Evolutionary conservation across 176 grass and related monocot genomes (phyloP).

Genomic region (Hyparrhenia diplandra): DNA sequence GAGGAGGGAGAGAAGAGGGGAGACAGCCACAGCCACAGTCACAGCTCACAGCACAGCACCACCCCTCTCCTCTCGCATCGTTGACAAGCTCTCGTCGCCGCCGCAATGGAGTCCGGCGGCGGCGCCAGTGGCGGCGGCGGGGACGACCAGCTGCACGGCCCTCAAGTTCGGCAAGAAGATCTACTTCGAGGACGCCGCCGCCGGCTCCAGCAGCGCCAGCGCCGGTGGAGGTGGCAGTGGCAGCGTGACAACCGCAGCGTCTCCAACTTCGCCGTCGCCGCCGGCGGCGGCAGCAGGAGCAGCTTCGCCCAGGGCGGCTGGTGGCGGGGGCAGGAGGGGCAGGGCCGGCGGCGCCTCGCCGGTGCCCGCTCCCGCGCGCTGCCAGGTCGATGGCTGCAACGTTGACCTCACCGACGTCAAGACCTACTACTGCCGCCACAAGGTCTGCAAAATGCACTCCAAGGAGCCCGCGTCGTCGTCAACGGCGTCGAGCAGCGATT

Average conservation of each 20-base stretch:
- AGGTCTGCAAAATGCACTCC: constrained; percentile 81
- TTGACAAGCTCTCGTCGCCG: background rate
- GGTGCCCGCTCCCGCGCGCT: constrained; percentile 42
- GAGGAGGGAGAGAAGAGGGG: constrained; percentile 33
- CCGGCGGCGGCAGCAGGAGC: no score
- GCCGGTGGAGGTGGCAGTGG: background rate
- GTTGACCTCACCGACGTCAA: constrained; percentile 73
- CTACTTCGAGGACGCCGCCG: constrained; percentile 80
- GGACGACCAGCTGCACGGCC: constrained; percentile 45
- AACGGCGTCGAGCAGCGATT: constrained; percentile 89
- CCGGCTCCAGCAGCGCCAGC: background rate
- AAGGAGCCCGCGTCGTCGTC: constrained; percentile 74
- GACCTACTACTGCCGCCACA: constrained; percentile 82
- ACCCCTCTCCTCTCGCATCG: background rate
- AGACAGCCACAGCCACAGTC: background rate
- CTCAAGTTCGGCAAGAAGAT: constrained; percentile 99
- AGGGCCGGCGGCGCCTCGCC: constrained; percentile 29
- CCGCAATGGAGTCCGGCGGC: constrained; percentile 31
- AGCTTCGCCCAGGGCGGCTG: constrained; percentile 7
- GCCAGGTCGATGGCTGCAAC: constrained; percentile 92
- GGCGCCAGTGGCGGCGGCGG: background rate
- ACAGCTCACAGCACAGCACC: background rate
- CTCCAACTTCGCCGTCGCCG: background rate
- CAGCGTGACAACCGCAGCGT: background rate
- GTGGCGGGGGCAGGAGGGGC: constrained; percentile 40